Base-by-base conservation (phyloP, 148 eudicot genomes). In the Pharnaceum exiguum region DNA sequence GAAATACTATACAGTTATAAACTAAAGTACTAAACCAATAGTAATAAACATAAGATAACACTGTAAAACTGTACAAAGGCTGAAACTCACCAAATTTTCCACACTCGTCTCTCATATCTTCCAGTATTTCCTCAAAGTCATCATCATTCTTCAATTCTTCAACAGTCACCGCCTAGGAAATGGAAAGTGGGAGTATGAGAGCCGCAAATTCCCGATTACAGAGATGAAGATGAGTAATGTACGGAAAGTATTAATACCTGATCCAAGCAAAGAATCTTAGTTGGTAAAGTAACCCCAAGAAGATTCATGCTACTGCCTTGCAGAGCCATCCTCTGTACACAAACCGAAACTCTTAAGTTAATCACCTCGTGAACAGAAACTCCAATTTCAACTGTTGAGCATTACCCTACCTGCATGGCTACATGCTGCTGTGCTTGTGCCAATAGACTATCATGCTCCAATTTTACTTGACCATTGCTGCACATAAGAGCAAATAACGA, bases 91-190 rank as follows among this genome's bases (percentile, higher is more conserved):
- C 97, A 72, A 80, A 91, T 51, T 91, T 91, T 44, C 70, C 80
- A 71, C 95, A 76, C 69, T 87, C 97, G 28, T 84, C 84, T 69
- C 71, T 77, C 97, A 91, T 91, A 65, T 91, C 97, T 57, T 87
- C 89, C 33, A 91, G 43, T 59, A 91, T 91, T 67, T 87, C 97
- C 69, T 81, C 94, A 42, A 87, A 91, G 61, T 91, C 96, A 44
- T 64, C 78, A 56, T 91, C 94, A 59, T 87, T 87, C 63, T 73
- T 75, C 61, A 91, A 63, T 51, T 85, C 95, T 52, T 87, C 94
- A 39, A 75, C 51, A 50, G 74, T 80, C 57, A 87, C 77, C 60
- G 77, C 94, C 96, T 84, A 60, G 45, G 47, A 52, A 47, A 51
- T 13, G 17, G 24, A 15, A 38, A 37, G 48, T 58, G 23, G 51